These are phyloP conservation scores for Mycena epipterygia DNA, from an alignment of 768 basidiomycete genomes.

Conservation along the genomic window DNA sequence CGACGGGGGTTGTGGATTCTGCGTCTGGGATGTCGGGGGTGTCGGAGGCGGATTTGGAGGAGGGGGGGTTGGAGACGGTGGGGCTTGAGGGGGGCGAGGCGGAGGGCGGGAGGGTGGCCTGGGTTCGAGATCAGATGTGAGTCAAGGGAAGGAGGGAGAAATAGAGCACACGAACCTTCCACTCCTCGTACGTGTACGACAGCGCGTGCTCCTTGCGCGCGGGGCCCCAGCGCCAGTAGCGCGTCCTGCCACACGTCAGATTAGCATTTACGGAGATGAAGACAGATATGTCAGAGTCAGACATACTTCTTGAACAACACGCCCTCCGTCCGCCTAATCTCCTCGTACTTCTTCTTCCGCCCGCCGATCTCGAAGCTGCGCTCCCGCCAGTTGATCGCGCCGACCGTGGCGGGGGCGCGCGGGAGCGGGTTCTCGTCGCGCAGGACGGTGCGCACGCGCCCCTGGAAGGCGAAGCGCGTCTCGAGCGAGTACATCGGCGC, in stretches of 20 bases:
- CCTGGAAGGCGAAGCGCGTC: constrained; percentile 58
- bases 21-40: too few relatives aligned
- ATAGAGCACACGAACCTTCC: constrained; percentile 60
- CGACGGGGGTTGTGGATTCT: too few relatives aligned
- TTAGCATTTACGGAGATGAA: not conserved
- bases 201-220: constrained; percentile 60
- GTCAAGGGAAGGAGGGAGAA: too few relatives aligned
- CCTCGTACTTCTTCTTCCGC: constrained; percentile 52
- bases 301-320: constrained; percentile 49
- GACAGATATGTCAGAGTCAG: too few relatives aligned
- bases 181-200: constrained; percentile 57
- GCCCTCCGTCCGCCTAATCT: constrained; percentile 55
- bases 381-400: constrained; percentile 64
- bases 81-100: too few relatives aligned
- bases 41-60: too few relatives aligned
- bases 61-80: too few relatives aligned
- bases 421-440: constrained; percentile 61
- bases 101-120: constrained; percentile 41
- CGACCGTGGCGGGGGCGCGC: constrained; percentile 48
- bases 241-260: constrained; percentile 42
- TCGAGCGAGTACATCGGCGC: constrained; percentile 59
- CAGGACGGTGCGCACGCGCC: constrained; percentile 60
- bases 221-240: constrained; percentile 60
- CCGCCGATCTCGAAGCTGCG: constrained; percentile 61
- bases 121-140: too few relatives aligned